phyloP scores from a whole-genome alignment of 2,329 filamentous ascomycete species.

The Arthrobotrys sinensis region DNA sequence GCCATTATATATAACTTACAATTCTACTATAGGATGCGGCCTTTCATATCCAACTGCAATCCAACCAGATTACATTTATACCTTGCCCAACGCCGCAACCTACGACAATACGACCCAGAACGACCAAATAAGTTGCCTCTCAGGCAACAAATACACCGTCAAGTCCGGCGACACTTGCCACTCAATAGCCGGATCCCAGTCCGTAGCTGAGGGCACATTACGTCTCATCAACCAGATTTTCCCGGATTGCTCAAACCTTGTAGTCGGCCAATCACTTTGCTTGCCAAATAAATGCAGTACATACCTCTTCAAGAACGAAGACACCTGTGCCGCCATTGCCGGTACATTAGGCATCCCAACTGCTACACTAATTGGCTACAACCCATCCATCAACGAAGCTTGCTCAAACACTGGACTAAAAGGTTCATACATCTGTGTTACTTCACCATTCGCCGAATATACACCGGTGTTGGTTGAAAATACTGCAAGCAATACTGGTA shows the following conservation, averaged over 20 bases:
- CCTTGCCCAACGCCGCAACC: neutral
- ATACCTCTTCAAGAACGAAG: constrained; percentile 2
- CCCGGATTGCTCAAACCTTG: constrained; percentile 13
- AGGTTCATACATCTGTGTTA: constrained; percentile 14
- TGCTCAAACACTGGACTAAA: constrained; percentile 18
- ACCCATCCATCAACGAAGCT: constrained; percentile 7
- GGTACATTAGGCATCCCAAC: neutral
- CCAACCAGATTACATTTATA: constrained; percentile 3
- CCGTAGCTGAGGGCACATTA: neutral
- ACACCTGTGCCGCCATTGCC: constrained; percentile 13
- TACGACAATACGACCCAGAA: neutral
- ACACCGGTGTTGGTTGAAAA: neutral
- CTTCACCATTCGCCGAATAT: constrained; percentile 15
- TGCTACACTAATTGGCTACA: neutral
- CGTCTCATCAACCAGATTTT: constrained; percentile 14
- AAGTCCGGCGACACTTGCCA: constrained; percentile 13
- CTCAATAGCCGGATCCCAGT: constrained; percentile 14
- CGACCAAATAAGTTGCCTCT: constrained; percentile 2
- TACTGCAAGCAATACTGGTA: neutral
- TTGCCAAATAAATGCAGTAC: constrained; percentile 9
- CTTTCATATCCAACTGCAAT: constrained; percentile 6
- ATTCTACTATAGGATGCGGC: constrained; percentile 5
- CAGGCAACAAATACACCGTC: neutral
- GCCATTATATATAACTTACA: neutral
- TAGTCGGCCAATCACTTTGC: neutral